phyloP scores from a whole-genome alignment of 2,329 filamentous ascomycete genomes.

The Chrysosporium queenslandicum region DNA sequence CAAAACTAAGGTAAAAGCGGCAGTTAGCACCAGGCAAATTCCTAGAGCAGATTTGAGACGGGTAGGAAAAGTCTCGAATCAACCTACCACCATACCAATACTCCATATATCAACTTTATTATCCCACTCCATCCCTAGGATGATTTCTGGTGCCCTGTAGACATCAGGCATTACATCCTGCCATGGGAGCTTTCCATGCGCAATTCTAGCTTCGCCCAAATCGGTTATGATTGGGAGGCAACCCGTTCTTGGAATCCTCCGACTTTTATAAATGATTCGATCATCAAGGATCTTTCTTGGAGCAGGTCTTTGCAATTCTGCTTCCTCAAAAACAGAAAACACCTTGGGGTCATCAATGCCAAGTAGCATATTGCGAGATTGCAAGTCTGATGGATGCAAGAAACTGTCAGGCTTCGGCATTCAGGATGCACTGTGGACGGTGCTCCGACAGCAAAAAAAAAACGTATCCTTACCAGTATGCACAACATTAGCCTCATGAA shows the following conservation, averaged over 20 bases:
- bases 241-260: slow-evolving; percentile 6
- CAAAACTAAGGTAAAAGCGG: slow-evolving; percentile 14
- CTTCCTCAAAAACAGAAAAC: slow-evolving; percentile 13
- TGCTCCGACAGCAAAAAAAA: too few species aligned
- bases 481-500: slow-evolving; percentile 4
- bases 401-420: too few species aligned
- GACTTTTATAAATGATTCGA: slow-evolving; percentile 14
- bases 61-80: background rate
- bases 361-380: slow-evolving; percentile 14
- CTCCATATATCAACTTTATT: slow-evolving; percentile 22
- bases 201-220: slow-evolving; percentile 12
- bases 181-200: background rate
- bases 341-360: slow-evolving; percentile 7
- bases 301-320: slow-evolving; percentile 11
- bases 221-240: slow-evolving; percentile 12
- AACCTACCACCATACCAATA: slow-evolving; percentile 21
- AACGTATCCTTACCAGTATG: slow-evolving; percentile 10
- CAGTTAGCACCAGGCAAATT: too few species aligned
- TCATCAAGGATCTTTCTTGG: slow-evolving; percentile 14
- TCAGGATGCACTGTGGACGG: background rate
- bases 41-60: background rate
- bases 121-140: slow-evolving; percentile 22
- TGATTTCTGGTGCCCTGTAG: slow-evolving; percentile 6
- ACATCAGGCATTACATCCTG: background rate
- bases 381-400: slow-evolving; percentile 11